phyloP scores from a whole-genome alignment of 768 basidiomycete species.

The Calocybe cyanea region DNA sequence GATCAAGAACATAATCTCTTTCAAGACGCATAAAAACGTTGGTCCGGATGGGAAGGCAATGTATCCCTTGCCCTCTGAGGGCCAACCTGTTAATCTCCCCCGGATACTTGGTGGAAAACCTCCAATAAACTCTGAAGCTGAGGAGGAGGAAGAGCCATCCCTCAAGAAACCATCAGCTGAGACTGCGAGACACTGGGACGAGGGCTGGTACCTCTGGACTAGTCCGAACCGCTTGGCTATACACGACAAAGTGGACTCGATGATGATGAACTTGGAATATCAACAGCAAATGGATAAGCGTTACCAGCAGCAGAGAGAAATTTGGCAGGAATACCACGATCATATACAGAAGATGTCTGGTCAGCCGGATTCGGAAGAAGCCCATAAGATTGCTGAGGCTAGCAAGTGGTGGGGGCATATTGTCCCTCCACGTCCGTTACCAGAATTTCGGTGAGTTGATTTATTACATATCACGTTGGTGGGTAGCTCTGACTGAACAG shows the following conservation, averaged over 20 bases:
- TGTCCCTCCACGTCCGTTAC: constrained; percentile 35
- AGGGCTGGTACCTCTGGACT: constrained; percentile 76
- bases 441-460: constrained; percentile 33
- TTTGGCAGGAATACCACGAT: constrained; percentile 53
- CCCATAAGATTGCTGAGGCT: constrained; percentile 16
- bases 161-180: constrained; percentile 15
- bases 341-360: constrained; percentile 28
- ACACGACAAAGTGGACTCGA: constrained; percentile 53
- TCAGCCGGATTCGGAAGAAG: constrained; percentile 13
- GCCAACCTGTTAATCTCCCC: constrained; percentile 49
- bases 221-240: constrained; percentile 48
- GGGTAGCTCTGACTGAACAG: constrained; percentile 2
- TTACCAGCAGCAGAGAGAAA: constrained; percentile 36
- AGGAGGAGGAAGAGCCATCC: constrained; percentile 28
- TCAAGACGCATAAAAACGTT: constrained; percentile 40
- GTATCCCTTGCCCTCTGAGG: constrained; percentile 65
- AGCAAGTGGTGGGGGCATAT: constrained; percentile 38
- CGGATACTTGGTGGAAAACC: constrained; percentile 40
- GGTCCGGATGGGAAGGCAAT: constrained; percentile 43
- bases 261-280: constrained; percentile 52
- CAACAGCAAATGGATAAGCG: constrained; percentile 41
- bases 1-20: constrained; percentile 47
- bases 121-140: too few relatives aligned
- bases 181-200: constrained; percentile 61
- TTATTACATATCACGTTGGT: constrained; percentile 5